These are phyloP conservation scores for Aspergillus arachidicola DNA, from an alignment of 2,329 filamentous ascomycete species.

Conservation along the genomic window DNA sequence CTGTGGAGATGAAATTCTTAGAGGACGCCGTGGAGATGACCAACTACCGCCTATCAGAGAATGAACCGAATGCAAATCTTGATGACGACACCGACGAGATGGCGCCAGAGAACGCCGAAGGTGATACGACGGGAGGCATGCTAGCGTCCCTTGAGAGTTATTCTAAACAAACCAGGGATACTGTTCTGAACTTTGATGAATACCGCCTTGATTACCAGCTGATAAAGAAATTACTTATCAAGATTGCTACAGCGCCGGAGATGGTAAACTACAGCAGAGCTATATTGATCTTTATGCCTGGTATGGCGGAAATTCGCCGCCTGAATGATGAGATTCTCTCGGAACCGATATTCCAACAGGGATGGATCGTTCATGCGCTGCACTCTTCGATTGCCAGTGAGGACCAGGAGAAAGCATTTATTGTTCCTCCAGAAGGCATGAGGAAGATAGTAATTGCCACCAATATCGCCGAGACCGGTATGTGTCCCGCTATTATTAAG, in stretches of 20 bases:
- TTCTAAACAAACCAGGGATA: constrained; percentile 72
- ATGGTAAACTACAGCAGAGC: constrained; percentile 80
- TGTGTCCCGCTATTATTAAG: neutral
- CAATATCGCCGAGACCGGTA: constrained; percentile 94
- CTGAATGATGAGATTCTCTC: constrained; percentile 83
- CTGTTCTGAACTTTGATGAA: constrained; percentile 79
- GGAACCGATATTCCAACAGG: constrained; percentile 71
- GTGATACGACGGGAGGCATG: constrained; percentile 58
- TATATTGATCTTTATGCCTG: constrained; percentile 91
- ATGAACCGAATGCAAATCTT: constrained; percentile 41
- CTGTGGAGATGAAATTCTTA: constrained; percentile 82
- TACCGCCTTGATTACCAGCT: constrained; percentile 90
- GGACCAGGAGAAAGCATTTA: constrained; percentile 91
- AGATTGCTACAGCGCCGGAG: constrained; percentile 69
- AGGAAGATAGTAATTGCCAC: constrained; percentile 96
- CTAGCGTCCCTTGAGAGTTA: constrained; percentile 71
- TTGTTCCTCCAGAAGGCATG: constrained; percentile 76
- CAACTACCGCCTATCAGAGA: constrained; percentile 70
- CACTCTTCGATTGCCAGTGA: constrained; percentile 96
- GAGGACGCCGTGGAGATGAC: constrained; percentile 93
- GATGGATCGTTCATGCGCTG: constrained; percentile 85
- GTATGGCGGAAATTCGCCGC: constrained; percentile 87
- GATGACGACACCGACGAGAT: constrained; percentile 51
- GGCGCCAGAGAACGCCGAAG: constrained; percentile 51
- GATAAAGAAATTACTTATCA: constrained; percentile 75